phyloP scores from a whole-genome alignment of 164 flowering plant species.

The Kingdonia uniflora region DNA sequence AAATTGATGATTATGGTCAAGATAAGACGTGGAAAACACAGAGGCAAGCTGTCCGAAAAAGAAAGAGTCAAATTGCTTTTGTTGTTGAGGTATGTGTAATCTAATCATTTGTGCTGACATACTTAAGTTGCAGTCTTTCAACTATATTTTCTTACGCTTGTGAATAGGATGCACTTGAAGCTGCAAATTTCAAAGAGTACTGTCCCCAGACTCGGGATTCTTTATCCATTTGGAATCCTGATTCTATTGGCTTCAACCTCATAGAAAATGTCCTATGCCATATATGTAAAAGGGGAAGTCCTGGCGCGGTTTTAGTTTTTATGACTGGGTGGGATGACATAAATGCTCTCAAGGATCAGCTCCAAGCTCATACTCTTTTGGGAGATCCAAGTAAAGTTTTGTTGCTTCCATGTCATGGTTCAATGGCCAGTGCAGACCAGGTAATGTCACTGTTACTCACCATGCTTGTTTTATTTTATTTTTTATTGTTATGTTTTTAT shows the following conservation, averaged over 20 bases:
- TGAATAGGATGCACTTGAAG: constrained; percentile 50
- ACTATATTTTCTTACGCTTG: constrained; percentile 3
- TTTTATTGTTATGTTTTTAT: background rate
- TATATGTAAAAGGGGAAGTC: constrained; percentile 54
- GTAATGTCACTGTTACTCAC: constrained; percentile 16
- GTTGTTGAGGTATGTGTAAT: constrained; percentile 51
- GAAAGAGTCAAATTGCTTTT: constrained; percentile 75
- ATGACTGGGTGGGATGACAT: constrained; percentile 98
- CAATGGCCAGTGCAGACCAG: constrained; percentile 89
- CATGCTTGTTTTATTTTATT: background rate
- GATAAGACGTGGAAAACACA: constrained; percentile 68
- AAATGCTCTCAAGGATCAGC: constrained; percentile 63
- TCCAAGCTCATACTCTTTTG: constrained; percentile 48
- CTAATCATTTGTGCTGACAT: background rate
- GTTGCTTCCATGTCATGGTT: constrained; percentile 82
- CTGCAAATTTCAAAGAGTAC: constrained; percentile 44
- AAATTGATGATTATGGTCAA: constrained; percentile 82
- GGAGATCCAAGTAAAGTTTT: constrained; percentile 65
- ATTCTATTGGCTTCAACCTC: constrained; percentile 67
- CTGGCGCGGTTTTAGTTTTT: constrained; percentile 81
- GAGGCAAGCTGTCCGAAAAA: constrained; percentile 58
- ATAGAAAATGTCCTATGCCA: constrained; percentile 55
- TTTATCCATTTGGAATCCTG: constrained; percentile 80
- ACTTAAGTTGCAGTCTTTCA: background rate
- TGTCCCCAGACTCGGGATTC: constrained; percentile 51